Conservation (phyloP, 73 alveolate genomes). For the Paramecium sexaurelia region DNA sequence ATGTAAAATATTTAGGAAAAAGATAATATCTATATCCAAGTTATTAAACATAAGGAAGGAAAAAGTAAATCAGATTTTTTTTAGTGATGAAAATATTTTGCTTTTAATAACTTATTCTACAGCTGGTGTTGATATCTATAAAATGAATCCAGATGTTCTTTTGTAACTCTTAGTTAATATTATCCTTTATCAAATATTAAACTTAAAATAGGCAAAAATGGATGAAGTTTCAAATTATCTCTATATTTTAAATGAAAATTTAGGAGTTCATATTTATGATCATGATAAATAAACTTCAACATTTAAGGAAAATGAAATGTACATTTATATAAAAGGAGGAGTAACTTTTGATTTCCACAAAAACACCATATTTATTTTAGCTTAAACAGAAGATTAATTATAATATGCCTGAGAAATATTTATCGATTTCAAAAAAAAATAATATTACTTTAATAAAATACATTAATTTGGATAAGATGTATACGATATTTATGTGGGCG, state of each 20-base stretch:
- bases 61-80: not conserved
- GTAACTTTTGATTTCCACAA: not conserved
- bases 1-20: no score
- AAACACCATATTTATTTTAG: not conserved
- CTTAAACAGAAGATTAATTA: conserved; percentile 5
- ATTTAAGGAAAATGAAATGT: not conserved
- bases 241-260: not conserved
- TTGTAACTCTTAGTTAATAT: not conserved
- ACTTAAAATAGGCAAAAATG: not conserved
- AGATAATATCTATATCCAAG: no score
- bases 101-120: not conserved
- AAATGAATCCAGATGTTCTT: not conserved
- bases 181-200: not conserved
- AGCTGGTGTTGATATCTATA: not conserved
- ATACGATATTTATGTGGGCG: not conserved
- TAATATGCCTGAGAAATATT: not conserved
- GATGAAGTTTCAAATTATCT: not conserved
- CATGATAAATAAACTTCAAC: not conserved
- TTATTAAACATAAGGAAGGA: no score
- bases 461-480: not conserved
- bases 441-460: conserved; percentile 3
- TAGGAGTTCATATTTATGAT: not conserved
- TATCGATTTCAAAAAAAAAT: not conserved
- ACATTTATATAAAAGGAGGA: not conserved
- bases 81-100: not conserved